Evolutionary conservation across 768 basidiomycete genomes (phyloP), one percentile per base, ranked within the genome.

Genomic region (Pleurotus giganteus): DNA sequence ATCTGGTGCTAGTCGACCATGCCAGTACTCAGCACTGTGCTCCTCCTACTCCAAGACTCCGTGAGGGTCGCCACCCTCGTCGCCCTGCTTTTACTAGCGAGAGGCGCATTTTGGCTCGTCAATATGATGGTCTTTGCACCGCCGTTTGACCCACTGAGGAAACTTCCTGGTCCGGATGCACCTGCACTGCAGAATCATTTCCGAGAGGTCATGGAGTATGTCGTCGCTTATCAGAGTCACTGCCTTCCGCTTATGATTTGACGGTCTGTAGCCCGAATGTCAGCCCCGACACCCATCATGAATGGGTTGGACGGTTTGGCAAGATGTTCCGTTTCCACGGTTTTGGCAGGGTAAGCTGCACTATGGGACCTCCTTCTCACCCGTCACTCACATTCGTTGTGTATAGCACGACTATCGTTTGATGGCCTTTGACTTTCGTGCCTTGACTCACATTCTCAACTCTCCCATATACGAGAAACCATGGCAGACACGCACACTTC

Each of bases 261-360:
- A 24, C 7, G 9, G 37, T 39, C 42, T 23, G 12, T 51, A 83
- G 81, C 55, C 82, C 82, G 6, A 65, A 69, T 46, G 54, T 69
- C 24, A 78, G 74, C 57, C 63, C 72, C 6, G 60, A 65, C 4
- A 74, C 72, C 1, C 71, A 81, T 58, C 66, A 71, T 13, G 67
- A 72, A 17, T 83, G 79, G 79, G 67, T 69, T 23, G 68, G 66
- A 53, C 63, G 57, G 13, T 79, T 72, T 63, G 82, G 81, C 9
- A 74, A 75, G 57, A 83, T 80, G 1, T 79, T 81, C 56, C 65
- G 77, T 37, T 80, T 81, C 53, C 77, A 84, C 58, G 82, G 82
- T 1, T 80, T 77, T 64, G 82, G 82, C 36, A 74, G 64, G 63
- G 81, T 80, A 56, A 43, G 64, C 44, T 32, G 49, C 28, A 37